These are phyloP conservation scores for Mycena leptocephala DNA, from an alignment of 768 basidiomycete species.

Conservation along the genomic window DNA sequence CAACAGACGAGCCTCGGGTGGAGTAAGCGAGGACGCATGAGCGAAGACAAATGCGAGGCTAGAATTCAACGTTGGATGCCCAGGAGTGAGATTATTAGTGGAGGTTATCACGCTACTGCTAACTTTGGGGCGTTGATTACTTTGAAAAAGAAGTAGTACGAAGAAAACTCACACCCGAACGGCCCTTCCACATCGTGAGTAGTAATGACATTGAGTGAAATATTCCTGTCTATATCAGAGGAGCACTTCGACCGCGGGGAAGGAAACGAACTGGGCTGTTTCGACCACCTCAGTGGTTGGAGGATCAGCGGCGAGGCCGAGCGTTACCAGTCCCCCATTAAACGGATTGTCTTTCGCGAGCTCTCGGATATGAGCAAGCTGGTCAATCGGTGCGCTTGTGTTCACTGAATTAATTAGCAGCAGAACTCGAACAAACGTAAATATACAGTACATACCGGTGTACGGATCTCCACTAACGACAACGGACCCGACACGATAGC, in stretches of 20 bases:
- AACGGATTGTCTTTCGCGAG: slow-evolving; percentile 19
- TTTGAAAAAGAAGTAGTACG: neutral
- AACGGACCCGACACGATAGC: slow-evolving; percentile 22
- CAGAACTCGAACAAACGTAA: neutral
- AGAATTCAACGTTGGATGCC: slow-evolving; percentile 6
- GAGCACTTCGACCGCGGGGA: neutral
- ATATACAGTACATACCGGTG: neutral
- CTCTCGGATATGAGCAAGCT: slow-evolving; percentile 26
- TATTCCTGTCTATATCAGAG: slow-evolving; percentile 13
- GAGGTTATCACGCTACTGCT: neutral
- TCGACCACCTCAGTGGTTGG: slow-evolving; percentile 19
- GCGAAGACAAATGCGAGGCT: slow-evolving; percentile 26
- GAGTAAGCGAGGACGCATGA: slow-evolving; percentile 9
- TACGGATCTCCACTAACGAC: slow-evolving; percentile 28
- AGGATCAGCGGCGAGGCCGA: slow-evolving; percentile 20
- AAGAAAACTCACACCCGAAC: neutral
- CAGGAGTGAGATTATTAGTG: slow-evolving; percentile 8
- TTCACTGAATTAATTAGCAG: neutral
- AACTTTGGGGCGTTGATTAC: neutral
- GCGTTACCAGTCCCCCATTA: slow-evolving; percentile 18
- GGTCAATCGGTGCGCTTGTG: slow-evolving; percentile 22
- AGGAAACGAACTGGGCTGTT: slow-evolving; percentile 5
- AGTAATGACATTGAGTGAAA: slow-evolving; percentile 19
- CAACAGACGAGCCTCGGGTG: slow-evolving; percentile 16
- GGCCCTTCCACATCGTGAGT: slow-evolving; percentile 16